Evolutionary conservation across 2,329 filamentous ascomycete genomes (phyloP).

Genomic region (Ascochyta viciae-villosae): DNA sequence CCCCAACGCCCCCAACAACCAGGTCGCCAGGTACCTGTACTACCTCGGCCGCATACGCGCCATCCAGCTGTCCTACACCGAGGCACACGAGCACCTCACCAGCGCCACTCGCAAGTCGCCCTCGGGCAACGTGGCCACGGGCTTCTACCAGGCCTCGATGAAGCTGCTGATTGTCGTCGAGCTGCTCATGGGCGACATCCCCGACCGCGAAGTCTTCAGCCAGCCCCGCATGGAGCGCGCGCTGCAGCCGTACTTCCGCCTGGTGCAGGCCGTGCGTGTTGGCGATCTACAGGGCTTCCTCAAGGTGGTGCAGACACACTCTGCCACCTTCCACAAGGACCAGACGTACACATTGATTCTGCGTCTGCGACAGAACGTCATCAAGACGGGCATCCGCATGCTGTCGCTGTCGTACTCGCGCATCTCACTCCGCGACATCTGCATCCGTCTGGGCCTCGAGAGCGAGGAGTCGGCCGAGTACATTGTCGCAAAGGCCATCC

Average conservation of each 20-base stretch:
- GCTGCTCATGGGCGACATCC: constrained; percentile 97
- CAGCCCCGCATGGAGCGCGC: constrained; percentile 85
- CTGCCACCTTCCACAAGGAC: constrained; percentile 86
- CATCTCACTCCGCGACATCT: constrained; percentile 96
- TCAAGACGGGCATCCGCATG: constrained; percentile 99
- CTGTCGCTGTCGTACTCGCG: constrained; percentile 98
- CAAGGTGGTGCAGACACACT: constrained; percentile 81
- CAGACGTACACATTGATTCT: constrained; percentile 95
- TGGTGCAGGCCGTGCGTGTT: constrained; percentile 95
- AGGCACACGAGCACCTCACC: constrained; percentile 92
- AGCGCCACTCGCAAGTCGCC: constrained; percentile 95
- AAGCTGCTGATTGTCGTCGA: constrained; percentile 98
- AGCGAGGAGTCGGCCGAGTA: constrained; percentile 98
- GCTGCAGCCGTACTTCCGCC: constrained; percentile 88
- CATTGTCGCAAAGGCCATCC: constrained; percentile 97
- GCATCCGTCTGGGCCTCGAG: constrained; percentile 89
- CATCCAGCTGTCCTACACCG: constrained; percentile 95
- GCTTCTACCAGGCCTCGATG: constrained; percentile 94
- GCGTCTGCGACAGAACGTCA: constrained; percentile 95
- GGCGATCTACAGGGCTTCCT: constrained; percentile 95
- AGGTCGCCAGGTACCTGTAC: constrained; percentile 96
- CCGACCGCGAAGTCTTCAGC: constrained; percentile 92
- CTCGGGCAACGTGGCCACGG: constrained; percentile 84
- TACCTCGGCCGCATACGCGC: constrained; percentile 96
- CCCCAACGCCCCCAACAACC: constrained; percentile 92